Conservation (phyloP, 169 alveolate species). For the Cryptosporidium canis region DNA sequence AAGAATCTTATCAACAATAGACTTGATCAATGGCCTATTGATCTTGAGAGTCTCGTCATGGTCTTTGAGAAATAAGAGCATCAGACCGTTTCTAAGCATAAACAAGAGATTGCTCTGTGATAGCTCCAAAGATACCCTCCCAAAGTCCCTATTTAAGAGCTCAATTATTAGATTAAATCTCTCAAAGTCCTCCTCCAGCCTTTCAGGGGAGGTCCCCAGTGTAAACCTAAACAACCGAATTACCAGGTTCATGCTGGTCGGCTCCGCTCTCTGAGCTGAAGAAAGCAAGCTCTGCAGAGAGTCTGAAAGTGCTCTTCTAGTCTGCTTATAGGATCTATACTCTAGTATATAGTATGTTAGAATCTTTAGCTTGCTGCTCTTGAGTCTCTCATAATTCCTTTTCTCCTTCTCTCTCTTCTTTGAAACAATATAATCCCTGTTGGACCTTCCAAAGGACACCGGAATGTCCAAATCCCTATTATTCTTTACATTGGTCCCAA, state of each 20-base stretch:
- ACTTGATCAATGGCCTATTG: background rate
- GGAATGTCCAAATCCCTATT: slow-evolving; percentile 23
- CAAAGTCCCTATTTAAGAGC: background rate
- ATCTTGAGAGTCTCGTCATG: background rate
- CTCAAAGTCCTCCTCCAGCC: background rate
- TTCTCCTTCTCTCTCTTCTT: slow-evolving; percentile 47
- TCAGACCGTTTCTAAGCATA: slow-evolving; percentile 15
- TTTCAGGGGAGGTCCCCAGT: background rate
- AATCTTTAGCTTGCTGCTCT: slow-evolving; percentile 1
- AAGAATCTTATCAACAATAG: background rate
- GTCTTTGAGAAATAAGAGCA: slow-evolving; percentile 10
- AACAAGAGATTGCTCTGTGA: slow-evolving; percentile 20
- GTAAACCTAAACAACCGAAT: slow-evolving; percentile 12
- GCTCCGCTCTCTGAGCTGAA: background rate
- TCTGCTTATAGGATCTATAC: background rate
- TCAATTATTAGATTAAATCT: background rate
- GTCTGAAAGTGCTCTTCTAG: background rate
- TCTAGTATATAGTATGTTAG: background rate
- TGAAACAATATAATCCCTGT: background rate
- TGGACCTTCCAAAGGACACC: slow-evolving; percentile 30
- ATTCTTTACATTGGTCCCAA: background rate
- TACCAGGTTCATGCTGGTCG: background rate
- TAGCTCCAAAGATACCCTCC: background rate
- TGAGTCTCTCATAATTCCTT: background rate
- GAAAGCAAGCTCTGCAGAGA: background rate